Evolutionary conservation across 208 protist genomes (phyloP).

Genomic region (Leishmania major): DNA sequence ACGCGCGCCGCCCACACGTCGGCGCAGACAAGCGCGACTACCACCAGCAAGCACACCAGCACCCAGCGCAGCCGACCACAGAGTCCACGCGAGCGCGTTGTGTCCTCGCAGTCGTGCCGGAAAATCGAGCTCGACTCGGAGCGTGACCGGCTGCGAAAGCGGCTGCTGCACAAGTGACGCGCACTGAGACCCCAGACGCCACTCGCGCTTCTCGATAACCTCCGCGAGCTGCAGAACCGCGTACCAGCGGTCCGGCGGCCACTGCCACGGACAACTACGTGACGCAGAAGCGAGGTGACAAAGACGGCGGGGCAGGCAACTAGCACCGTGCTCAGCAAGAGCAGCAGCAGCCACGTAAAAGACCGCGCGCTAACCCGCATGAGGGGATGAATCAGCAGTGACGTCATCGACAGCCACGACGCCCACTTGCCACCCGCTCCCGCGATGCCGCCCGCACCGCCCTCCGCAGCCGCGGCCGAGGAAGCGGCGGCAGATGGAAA

Average conservation of each 20-base stretch:
- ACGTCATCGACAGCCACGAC: background rate
- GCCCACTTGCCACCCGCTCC: background rate
- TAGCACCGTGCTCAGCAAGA: slow-evolving; percentile 21
- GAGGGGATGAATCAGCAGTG: background rate
- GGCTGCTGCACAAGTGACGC: background rate
- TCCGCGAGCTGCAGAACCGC: background rate
- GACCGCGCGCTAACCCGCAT: slow-evolving; percentile 12
- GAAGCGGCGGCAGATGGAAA: background rate
- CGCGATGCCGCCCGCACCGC: background rate
- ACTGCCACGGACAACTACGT: slow-evolving; percentile 1
- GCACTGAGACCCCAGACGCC: background rate
- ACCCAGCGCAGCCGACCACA: background rate
- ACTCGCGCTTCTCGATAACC: background rate
- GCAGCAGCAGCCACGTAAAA: slow-evolving; percentile 23
- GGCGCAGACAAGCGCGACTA: slow-evolving; percentile 5
- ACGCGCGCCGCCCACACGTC: slow-evolving; percentile 13
- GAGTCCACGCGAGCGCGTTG: background rate
- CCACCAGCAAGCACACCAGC: slow-evolving; percentile 8
- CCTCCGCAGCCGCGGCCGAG: background rate
- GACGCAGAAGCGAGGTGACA: slow-evolving; percentile 3
- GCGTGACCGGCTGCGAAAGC: background rate
- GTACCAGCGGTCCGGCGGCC: background rate
- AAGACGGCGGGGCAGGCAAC: slow-evolving; percentile 16
- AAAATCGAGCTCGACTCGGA: background rate
- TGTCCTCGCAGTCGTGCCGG: background rate